Evolutionary conservation across 352 stramenopile genomes (phyloP), one percentile per base, ranked within the genome.

Genomic region (Phytophthora ohioensis): DNA sequence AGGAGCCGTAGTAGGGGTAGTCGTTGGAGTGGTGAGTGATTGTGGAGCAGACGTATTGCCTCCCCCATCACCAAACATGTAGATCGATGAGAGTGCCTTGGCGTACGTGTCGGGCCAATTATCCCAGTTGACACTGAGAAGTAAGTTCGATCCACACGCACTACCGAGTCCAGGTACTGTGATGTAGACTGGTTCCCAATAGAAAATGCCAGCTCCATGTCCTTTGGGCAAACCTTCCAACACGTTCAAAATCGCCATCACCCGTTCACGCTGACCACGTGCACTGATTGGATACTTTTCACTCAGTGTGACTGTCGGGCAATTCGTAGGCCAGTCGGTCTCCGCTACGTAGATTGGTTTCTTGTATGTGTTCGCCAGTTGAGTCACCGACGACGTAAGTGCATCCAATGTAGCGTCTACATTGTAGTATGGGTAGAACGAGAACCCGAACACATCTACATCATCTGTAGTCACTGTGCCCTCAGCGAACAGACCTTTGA

Each of bases 131-230:
- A 80, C 73, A n/a, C 30, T 63, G 46, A 78, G 78, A 36, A 80
- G 73, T 3, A 80, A 52, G 17, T 74, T 73, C 21, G 64, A 75
- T 12, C 61, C 65, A 27, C 73, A 80, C 3, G 64, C 21, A 53
- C 73, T 80, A 34, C 73, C 73, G 12, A 80, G 60, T 5, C 73
- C 57, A 12, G 68, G 58, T 10, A 69, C 61, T 17, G 57, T 62
- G 11, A 80, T 66, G n/a, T 78, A 80, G 1, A 55, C 73, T 9
- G 73, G 73, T 55, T 80, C 73, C 69, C 73, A 80, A 64, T 80
- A 80, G 59, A 75, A 80, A 47, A 80, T 67, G 8, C 73, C 73
- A 11, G 73, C 69, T 3, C 73, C 69, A 0, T 78, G 61, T 12
- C 69, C 57, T 6, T 64, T 71, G 4, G 73, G 69, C 41, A 80